Evolutionary conservation across 352 stramenopile genomes (phyloP), one percentile per base, ranked within the genome.

Genomic region (Pythium volutum): DNA sequence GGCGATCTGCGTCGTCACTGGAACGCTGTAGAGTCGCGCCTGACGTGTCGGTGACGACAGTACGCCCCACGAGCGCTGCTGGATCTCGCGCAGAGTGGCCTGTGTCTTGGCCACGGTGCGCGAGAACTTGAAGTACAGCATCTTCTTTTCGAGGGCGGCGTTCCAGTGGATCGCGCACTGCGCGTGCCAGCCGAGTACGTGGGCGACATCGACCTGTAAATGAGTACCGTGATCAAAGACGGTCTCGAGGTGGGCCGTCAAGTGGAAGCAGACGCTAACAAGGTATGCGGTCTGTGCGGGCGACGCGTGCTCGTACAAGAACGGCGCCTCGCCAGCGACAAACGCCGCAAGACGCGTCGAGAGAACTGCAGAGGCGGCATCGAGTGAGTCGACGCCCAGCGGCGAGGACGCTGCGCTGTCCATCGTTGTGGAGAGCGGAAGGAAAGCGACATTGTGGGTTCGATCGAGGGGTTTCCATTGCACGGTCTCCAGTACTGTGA

Each of bases 61-160:
- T 14, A 64, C 22, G 2, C 39, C 0, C 57, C 57, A 64, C 22
- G 57, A 50, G 16, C 25, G 22, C 29, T 47, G 15, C 36, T 58
- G 57, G 26, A 58, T 53, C 16, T 56, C 47, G 7, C 20, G 25
- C 5, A 50, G 52, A 2, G 52, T 49, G 16, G 52, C 52, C 15
- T 38, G 36, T 0, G 52, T 22, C 15, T 26, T 20, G 3, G 38
- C 2, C 6, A 59, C 52, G 1, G 29, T 25, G 1, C 52, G 52
- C 1, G 52, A 59, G 25, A 59, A 59, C 25, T 27, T 49, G 26
- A 59, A 59, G 18, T 59, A 59, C 15, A 59, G 38, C 52, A 50
- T 39, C 16, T 50, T 38, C 52, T 59, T 59, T 10, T 49, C 20
- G 9, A 50, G 36, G 14, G 39, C 23, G 23, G 31, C 39, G 25